Evolutionary conservation across 164 flowering plant genomes (phyloP), one percentile per base, ranked within the genome.

Genomic region (Vitis rupestris): DNA sequence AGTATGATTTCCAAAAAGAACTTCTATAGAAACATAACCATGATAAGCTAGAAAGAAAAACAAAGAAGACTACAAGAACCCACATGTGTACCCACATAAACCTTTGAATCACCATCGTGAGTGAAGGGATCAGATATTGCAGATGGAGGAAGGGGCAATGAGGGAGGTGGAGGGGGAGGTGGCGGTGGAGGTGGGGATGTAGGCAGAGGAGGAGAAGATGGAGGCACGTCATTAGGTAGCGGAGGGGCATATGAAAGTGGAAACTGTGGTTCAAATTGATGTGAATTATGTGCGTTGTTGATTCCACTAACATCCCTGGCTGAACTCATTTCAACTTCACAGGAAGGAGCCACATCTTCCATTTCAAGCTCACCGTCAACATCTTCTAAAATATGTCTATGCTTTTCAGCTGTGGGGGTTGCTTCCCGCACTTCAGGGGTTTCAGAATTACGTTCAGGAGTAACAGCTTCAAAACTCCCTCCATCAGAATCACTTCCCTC

Each of bases 311-410:
- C 67, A 48, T 69, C 48, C 71, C 64, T 61, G 37, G 72, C 53
- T 63, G 81, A 66, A 65, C 58, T 78, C 67, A 75, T 70, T 66
- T 82, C 90, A 66, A 61, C 82, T 59, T 86, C 97, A 76, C 78
- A 84, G 29, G 84, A 72, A 29, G 97, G 98, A 62, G 97, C 87
- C 59, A 91, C 97, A 80, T 90, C 98, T 67, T 96, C 99, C 99
- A 93, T 96, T 81, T 96, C 99, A 79, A 96, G 98, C 78, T 96
- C 99, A 53, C 97, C 98, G 77, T 96, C 98, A 70, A 96, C 99
- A 79, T 90, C 99, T 78, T 91, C 97, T 82, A 96, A 76, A 52
- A 96, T 86, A 78, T 84, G 98, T 10, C 81, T 78, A 71, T 79
- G 97, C 78, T 86, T 91, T 62, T 82, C 89, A 37, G 64, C 65